A percentile compares a stretch with the other conserved stretches of the same genome.
Evolutionary conservation across 495 filamentous ascomycete genomes (phyloP).

Genomic region (Evansstolkia leycettana): DNA sequence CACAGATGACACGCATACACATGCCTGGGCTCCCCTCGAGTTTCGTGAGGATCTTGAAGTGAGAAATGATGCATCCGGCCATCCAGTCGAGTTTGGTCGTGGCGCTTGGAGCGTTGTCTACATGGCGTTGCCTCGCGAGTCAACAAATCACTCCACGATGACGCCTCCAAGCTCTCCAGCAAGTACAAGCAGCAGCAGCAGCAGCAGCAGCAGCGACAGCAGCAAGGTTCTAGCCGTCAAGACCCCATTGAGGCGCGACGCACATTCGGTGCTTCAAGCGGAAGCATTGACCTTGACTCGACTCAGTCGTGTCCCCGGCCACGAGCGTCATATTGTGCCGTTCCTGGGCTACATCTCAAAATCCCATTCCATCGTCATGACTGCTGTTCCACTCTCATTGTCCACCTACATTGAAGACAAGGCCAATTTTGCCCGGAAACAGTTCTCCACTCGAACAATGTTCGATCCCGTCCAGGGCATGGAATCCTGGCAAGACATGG

Average conservation of each 20-base stretch:
- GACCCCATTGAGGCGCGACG: constrained; percentile 34
- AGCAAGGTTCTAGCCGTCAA: constrained; percentile 42
- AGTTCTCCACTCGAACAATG: constrained; percentile 34
- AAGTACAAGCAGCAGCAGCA: too few species aligned
- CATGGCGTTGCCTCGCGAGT: constrained; percentile 20
- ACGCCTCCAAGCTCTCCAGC: constrained; percentile 40
- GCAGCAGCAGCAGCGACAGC: constrained; percentile 10
- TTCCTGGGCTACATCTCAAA: constrained; percentile 44
- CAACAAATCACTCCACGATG: constrained; percentile 4
- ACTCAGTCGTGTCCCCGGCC: constrained; percentile 22
- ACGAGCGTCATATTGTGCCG: constrained; percentile 32
- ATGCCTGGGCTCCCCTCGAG: constrained; percentile 4
- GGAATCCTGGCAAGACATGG: constrained; percentile 30
- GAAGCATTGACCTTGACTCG: constrained; percentile 43
- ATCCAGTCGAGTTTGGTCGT: constrained; percentile 35
- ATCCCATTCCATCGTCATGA: constrained; percentile 38
- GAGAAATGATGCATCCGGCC: constrained; percentile 13
- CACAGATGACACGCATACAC: not conserved
- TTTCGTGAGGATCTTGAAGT: constrained; percentile 27
- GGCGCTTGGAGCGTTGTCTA: constrained; percentile 54
- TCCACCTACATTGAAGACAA: constrained; percentile 35
- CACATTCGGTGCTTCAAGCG: constrained; percentile 31
- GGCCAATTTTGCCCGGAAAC: constrained; percentile 16
- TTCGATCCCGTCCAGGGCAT: constrained; percentile 37
- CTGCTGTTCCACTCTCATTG: constrained; percentile 37